phyloP scores from a whole-genome alignment of 257 asterid species.

The Nemophila menziesii region DNA sequence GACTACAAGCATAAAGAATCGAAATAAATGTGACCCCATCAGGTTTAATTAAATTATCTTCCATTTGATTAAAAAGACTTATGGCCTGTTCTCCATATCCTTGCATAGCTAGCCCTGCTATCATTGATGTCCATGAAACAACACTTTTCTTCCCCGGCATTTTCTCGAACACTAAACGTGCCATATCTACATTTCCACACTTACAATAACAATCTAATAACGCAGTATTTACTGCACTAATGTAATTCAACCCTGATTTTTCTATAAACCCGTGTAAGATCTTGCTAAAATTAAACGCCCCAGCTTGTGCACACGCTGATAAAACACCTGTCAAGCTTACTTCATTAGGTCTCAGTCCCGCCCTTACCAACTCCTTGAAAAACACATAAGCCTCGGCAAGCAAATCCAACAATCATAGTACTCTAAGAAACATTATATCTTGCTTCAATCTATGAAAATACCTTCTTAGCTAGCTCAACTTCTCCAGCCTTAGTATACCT shows the following conservation, averaged over 20 bases:
- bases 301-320: conserved; percentile 72
- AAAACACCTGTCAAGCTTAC: conserved; percentile 71
- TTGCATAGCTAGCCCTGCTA: conserved; percentile 68
- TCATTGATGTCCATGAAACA: conserved; percentile 73
- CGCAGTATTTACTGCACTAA: conserved; percentile 61
- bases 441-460: conserved; percentile 41
- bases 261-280: conserved; percentile 49
- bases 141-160: conserved; percentile 49
- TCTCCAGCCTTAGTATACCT: conserved; percentile 57
- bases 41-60: conserved; percentile 41
- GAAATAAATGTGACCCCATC: conserved; percentile 52
- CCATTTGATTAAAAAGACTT: conserved; percentile 50
- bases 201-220: conserved; percentile 65
- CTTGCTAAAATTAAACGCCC: conserved; percentile 53
- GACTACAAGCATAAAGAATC: conserved; percentile 76
- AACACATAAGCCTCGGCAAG: conserved; percentile 34
- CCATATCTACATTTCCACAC: conserved; percentile 68
- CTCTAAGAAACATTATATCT: conserved; percentile 80
- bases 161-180: conserved; percentile 48
- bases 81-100: conserved; percentile 69
- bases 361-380: conserved; percentile 43
- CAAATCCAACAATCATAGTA: conserved; percentile 54
- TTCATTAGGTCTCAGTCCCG: conserved; percentile 51
- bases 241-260: conserved; percentile 59
- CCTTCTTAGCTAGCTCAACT: conserved; percentile 34